Evolutionary conservation across 108 stramenopile species (phyloP).

Genomic region (Cyclotella baltica): DNA sequence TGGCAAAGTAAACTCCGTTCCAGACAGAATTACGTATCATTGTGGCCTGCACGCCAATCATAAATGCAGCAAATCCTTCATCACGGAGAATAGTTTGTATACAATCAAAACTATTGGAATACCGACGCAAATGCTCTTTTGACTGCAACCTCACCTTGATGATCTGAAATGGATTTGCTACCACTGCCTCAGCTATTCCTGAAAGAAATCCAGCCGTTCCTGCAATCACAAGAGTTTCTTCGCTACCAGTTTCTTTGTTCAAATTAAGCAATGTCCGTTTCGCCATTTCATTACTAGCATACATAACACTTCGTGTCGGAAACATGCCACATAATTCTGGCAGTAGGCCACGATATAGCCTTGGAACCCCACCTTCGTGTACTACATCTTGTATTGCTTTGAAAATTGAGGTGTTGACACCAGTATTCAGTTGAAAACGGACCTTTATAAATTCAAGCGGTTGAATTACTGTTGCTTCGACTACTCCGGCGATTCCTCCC

Average conservation of each 20-base stretch:
- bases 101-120: constrained; percentile 30
- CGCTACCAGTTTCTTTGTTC: not conserved
- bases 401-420: constrained; percentile 2
- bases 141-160: constrained; percentile 25
- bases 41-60: constrained; percentile 11
- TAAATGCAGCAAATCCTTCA: constrained; percentile 18
- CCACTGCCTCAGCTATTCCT: constrained; percentile 19
- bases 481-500: constrained; percentile 26
- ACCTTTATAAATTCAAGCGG: constrained; percentile 30
- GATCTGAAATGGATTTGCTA: constrained; percentile 27
- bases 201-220: constrained; percentile 17
- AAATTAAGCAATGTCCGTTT: constrained; percentile 11
- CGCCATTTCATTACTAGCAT: constrained; percentile 27
- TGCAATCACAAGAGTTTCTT: constrained; percentile 15
- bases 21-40: constrained; percentile 22
- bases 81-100: constrained; percentile 16
- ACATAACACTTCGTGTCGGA: constrained; percentile 32
- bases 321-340: constrained; percentile 31
- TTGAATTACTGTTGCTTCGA: constrained; percentile 21
- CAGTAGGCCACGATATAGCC: constrained; percentile 27
- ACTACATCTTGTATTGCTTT: constrained; percentile 8
- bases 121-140: constrained; percentile 20
- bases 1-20: constrained; percentile 31
- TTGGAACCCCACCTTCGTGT: constrained; percentile 11
- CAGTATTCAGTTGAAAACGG: constrained; percentile 33